Evolutionary conservation across 257 asterid species (phyloP).

Genomic region (Prunella vulgaris): DNA sequence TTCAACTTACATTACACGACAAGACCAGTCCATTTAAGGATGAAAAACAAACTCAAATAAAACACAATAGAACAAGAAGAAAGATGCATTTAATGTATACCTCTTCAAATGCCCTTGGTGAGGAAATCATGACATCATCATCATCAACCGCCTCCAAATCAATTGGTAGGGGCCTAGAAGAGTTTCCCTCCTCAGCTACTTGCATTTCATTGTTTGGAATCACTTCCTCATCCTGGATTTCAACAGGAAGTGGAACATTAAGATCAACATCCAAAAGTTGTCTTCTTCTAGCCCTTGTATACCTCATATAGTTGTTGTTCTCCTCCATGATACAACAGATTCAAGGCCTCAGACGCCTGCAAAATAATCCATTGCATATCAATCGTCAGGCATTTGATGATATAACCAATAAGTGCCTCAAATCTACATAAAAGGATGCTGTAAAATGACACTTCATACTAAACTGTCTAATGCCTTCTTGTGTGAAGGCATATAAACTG

Average conservation of each 20-base stretch:
- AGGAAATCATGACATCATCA: conserved; percentile 56
- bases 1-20: conserved; percentile 10
- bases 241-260: conserved; percentile 43
- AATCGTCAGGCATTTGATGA: neutral
- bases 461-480: neutral
- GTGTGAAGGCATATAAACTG: neutral
- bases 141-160: conserved; percentile 52
- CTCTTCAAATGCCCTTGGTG: conserved; percentile 53
- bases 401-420: neutral
- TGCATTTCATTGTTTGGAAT: conserved; percentile 25
- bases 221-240: conserved; percentile 29
- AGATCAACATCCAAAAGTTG: conserved; percentile 43
- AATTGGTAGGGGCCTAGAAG: conserved; percentile 31
- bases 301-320: conserved; percentile 23
- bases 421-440: neutral
- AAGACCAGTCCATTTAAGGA: conserved; percentile 1
- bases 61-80: neutral
- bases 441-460: too few species aligned
- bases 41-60: neutral
- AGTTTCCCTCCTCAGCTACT: conserved; percentile 20
- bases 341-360: conserved; percentile 18
- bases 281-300: conserved; percentile 36
- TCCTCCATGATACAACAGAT: conserved; percentile 37
- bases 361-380: conserved; percentile 14
- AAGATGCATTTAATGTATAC: conserved; percentile 19